Percentiles rank a stretch among this genome's conserved stretches.
Conservation (phyloP, 768 basidiomycete genomes). For the Mycena kentingensis region DNA sequence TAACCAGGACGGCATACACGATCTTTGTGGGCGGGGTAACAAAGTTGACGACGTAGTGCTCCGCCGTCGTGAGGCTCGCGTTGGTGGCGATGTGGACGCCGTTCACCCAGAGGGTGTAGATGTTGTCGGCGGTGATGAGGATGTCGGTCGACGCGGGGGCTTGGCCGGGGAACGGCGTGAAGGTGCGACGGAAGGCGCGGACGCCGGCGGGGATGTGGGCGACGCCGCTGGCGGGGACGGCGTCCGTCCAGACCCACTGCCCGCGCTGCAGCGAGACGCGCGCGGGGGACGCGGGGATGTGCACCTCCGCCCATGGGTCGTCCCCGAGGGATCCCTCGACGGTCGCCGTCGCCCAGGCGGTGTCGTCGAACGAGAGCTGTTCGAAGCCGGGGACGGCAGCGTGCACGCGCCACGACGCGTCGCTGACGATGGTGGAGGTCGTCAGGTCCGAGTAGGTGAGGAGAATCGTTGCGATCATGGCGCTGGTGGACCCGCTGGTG, state of each 20-base stretch:
- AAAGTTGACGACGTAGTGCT: conserved; percentile 6
- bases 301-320: not conserved
- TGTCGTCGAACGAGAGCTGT: conserved; percentile 3
- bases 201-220: conserved; percentile 2
- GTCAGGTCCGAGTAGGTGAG: conserved; percentile 11
- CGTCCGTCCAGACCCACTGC: conserved; percentile 6
- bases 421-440: conserved; percentile 2
- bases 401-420: conserved; percentile 4
- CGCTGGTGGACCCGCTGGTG: not conserved
- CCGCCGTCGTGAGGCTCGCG: not conserved
- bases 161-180: not conserved
- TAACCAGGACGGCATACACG: conserved; percentile 5
- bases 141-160: not conserved
- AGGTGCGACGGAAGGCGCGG: not conserved
- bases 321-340: not conserved
- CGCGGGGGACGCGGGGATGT: conserved; percentile 2
- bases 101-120: conserved; percentile 7
- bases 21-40: not conserved
- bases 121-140: conserved; percentile 6
- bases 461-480: conserved; percentile 2
- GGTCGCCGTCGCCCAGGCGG: conserved; percentile 3
- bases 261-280: not conserved
- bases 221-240: conserved; percentile 4
- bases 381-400: not conserved
- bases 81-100: conserved; percentile 2